These are phyloP conservation scores for Craterostigma plantagineum DNA, from an alignment of 257 asterid genomes.

Conservation along the genomic window DNA sequence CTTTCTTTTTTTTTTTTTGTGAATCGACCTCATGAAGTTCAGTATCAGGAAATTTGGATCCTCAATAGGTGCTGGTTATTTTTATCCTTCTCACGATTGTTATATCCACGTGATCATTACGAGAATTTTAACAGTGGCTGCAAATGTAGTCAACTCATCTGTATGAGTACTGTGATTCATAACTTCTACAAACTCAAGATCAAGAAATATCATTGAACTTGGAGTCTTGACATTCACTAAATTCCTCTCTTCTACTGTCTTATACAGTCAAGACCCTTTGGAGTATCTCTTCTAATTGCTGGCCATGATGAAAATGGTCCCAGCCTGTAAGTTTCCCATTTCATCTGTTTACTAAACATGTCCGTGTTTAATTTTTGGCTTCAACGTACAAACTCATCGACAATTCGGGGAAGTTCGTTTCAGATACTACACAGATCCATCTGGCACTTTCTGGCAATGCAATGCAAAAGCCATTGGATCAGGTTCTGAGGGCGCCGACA, in stretches of 20 bases:
- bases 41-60: too few relatives aligned
- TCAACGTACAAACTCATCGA: too few relatives aligned
- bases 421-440: constrained; percentile 83
- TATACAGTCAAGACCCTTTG: constrained; percentile 89
- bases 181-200: too few relatives aligned
- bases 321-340: constrained; percentile 51
- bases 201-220: too few relatives aligned
- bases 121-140: too few relatives aligned
- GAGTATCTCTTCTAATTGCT: constrained; percentile 87
- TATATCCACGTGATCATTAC: too few relatives aligned
- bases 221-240: background rate
- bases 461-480: constrained; percentile 93
- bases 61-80: too few relatives aligned
- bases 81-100: too few relatives aligned
- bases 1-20: constrained; percentile 4
- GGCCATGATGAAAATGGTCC: constrained; percentile 95
- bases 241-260: background rate
- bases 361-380: too few relatives aligned
- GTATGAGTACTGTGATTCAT: too few relatives aligned
- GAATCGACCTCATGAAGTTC: background rate
- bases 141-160: too few relatives aligned
- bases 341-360: background rate
- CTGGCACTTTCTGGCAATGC: constrained; percentile 95
- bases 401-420: background rate
- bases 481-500: constrained; percentile 94